These are phyloP conservation scores for Baeospora myosura DNA, from an alignment of 1,284 basidiomycete genomes.

Conservation along the genomic window DNA sequence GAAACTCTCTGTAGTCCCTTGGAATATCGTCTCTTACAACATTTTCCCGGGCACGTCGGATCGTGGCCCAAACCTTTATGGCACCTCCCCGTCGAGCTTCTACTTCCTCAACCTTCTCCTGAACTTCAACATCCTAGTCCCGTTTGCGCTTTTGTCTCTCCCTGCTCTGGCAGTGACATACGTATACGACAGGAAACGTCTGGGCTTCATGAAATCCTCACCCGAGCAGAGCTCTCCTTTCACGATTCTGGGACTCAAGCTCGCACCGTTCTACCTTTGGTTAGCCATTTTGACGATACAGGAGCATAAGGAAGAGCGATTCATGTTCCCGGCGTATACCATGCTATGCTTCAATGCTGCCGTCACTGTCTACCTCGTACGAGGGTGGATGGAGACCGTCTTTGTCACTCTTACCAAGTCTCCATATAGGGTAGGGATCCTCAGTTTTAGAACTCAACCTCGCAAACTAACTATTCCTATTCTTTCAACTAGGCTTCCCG, in stretches of 20 bases:
- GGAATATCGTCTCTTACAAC: conserved; percentile 95
- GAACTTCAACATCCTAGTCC: conserved; percentile 87
- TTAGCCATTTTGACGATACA: conserved; percentile 72
- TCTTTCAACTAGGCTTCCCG: conserved; percentile 78
- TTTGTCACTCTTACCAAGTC: conserved; percentile 75
- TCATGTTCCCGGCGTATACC: conserved; percentile 94
- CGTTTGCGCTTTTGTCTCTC: conserved; percentile 73
- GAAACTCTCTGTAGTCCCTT: conserved; percentile 70
- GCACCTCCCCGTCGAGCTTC: conserved; percentile 81
- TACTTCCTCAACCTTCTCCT: conserved; percentile 84
- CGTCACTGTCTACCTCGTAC: conserved; percentile 72
- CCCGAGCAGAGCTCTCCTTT: conserved; percentile 70
- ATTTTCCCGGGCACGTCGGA: conserved; percentile 76
- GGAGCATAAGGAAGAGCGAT: conserved; percentile 95
- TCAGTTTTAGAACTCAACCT: conserved; percentile 7
- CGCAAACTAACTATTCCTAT: conserved; percentile 9
- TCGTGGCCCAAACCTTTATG: conserved; percentile 88
- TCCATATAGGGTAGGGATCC: conserved; percentile 63
- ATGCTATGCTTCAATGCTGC: conserved; percentile 93
- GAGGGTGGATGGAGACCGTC: conserved; percentile 79
- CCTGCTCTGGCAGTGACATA: conserved; percentile 79
- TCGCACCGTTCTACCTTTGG: conserved; percentile 90
- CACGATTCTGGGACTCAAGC: conserved; percentile 65
- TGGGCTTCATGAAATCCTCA: conserved; percentile 55
- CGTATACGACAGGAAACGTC: conserved; percentile 67